Evolutionary conservation across 805 yeast genomes (phyloP).

Genomic region (Candida ficus): DNA sequence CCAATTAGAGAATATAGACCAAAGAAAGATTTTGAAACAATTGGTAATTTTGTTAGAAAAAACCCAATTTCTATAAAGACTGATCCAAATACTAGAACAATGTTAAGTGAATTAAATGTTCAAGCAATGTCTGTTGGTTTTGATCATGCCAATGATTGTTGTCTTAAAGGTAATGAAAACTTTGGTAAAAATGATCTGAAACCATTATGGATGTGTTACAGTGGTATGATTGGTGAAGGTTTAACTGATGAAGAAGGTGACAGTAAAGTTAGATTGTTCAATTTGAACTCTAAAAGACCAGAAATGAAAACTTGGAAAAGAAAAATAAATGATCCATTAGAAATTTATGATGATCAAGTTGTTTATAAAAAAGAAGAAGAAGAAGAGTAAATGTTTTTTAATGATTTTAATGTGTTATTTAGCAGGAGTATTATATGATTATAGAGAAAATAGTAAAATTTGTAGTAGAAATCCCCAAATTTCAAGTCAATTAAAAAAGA

Average conservation of each 20-base stretch:
- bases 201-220: constrained; percentile 28
- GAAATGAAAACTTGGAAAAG: constrained; percentile 60
- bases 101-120: constrained; percentile 41
- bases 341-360: constrained; percentile 40
- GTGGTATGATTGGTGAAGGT: not conserved
- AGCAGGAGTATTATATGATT: too few species aligned
- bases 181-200: constrained; percentile 42
- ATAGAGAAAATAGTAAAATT: too few species aligned
- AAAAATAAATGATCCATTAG: constrained; percentile 38
- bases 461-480: too few species aligned
- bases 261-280: constrained; percentile 36
- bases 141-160: constrained; percentile 66
- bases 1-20: constrained; percentile 59
- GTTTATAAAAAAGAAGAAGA: constrained; percentile 11
- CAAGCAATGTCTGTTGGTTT: constrained; percentile 59
- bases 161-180: constrained; percentile 33
- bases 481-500: too few species aligned
- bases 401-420: too few species aligned
- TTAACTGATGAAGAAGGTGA: not conserved
- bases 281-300: constrained; percentile 36
- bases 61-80: constrained; percentile 32
- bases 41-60: constrained; percentile 32
- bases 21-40: constrained; percentile 30
- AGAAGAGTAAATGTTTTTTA: too few species aligned
- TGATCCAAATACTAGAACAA: constrained; percentile 37